These are phyloP conservation scores for Torrubiellomyces zombiae DNA, from an alignment of 2,329 filamentous ascomycete genomes.

Conservation along the genomic window DNA sequence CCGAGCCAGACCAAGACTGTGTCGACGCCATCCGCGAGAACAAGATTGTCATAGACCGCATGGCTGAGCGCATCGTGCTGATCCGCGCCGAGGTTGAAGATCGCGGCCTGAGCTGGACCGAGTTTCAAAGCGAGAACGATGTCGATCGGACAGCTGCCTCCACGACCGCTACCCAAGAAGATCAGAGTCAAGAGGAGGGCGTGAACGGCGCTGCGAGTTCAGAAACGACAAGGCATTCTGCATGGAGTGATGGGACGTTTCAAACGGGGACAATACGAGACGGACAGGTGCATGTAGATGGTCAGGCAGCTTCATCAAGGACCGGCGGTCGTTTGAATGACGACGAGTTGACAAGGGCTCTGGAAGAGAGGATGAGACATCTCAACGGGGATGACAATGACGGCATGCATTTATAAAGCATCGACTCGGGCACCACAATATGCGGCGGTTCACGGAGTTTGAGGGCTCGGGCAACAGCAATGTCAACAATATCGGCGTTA, in stretches of 20 bases:
- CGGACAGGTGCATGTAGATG: slow-evolving; percentile 30
- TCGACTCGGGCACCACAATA: too few relatives aligned
- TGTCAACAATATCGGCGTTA: slow-evolving; percentile 2
- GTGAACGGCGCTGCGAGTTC: slow-evolving; percentile 1
- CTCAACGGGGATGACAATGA: slow-evolving; percentile 23
- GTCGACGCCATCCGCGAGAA: slow-evolving; percentile 60
- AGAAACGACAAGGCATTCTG: too few relatives aligned
- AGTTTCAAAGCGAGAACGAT: slow-evolving; percentile 34
- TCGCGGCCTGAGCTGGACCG: slow-evolving; percentile 38
- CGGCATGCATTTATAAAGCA: slow-evolving; percentile 44
- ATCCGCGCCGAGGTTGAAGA: slow-evolving; percentile 47
- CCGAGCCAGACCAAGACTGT: slow-evolving; percentile 47
- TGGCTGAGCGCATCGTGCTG: slow-evolving; percentile 47
- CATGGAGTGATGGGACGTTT: slow-evolving; percentile 49
- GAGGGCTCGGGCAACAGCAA: too few relatives aligned
- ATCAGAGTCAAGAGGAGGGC: slow-evolving; percentile 2
- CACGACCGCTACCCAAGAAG: too few relatives aligned
- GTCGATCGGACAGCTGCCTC: slow-evolving; percentile 16
- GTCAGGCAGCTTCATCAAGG: slow-evolving; percentile 7
- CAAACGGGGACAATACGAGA: slow-evolving; percentile 39
- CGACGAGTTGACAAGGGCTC: slow-evolving; percentile 37
- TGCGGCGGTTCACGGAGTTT: background rate
- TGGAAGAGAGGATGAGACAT: slow-evolving; percentile 37
- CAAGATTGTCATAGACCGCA: slow-evolving; percentile 47
- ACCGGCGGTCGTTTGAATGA: slow-evolving; percentile 35